These are phyloP conservation scores for Nicotiana benthamiana DNA, from an alignment of 257 asterid genomes.

Conservation along the genomic window DNA sequence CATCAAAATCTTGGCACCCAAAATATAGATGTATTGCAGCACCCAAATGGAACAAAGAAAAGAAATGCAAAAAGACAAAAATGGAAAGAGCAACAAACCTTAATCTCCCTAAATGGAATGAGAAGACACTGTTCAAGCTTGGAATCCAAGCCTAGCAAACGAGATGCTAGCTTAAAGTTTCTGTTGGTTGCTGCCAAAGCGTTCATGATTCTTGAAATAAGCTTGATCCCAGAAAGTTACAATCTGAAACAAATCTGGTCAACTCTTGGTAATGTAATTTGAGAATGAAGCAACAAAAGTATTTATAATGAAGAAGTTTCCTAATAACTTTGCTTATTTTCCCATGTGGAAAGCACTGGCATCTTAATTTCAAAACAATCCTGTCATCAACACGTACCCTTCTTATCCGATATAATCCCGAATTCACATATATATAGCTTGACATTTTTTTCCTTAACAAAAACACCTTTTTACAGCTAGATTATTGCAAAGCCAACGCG, in stretches of 20 bases:
- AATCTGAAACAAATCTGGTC: background rate
- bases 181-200: slow-evolving; percentile 96
- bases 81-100: slow-evolving; percentile 35
- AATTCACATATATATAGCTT: background rate
- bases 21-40: background rate
- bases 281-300: background rate
- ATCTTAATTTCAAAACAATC: background rate
- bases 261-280: background rate
- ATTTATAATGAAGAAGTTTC: background rate
- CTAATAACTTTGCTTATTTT: background rate
- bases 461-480: too few species aligned
- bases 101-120: slow-evolving; percentile 89
- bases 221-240: background rate
- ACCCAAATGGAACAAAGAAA: background rate
- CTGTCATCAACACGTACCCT: background rate
- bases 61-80: too few species aligned
- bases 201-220: slow-evolving; percentile 43
- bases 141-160: slow-evolving; percentile 77
- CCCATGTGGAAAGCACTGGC: too few species aligned
- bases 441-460: too few species aligned
- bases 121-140: slow-evolving; percentile 84
- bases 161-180: slow-evolving; percentile 80
- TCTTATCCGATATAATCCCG: background rate
- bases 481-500: too few species aligned
- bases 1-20: background rate